Evolutionary conservation across 2,329 filamentous ascomycete genomes (phyloP), one percentile per base, ranked within the genome.

Genomic region (Venturiaceae sp.): DNA sequence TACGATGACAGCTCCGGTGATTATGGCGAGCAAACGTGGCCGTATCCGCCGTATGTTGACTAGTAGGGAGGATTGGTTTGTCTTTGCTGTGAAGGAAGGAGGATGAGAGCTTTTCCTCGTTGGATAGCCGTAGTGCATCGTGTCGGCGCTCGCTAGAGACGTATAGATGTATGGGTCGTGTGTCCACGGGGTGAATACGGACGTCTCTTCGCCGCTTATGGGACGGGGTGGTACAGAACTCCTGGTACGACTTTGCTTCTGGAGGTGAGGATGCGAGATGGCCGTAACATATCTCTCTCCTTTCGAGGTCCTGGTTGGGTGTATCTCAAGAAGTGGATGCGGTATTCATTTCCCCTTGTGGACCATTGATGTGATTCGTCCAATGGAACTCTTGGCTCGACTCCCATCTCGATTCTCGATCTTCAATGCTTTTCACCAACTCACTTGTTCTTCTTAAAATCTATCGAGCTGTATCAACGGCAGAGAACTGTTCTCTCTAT

Each of bases 71-170:
- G 81, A 71, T 64, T 78, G 74, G 67, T 83, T 75, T 63, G 81
- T 79, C 67, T 84, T 80, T 53, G 82, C 78, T 63, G 80, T 79
- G 74, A 89, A 92, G 32, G 86, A 85, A 64, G 85, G 83, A 64
- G 87, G 83, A 68, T 87, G 84, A 64, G 88, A 92, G 68, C 82
- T 84, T 75, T 92, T 95, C 72, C 91, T 87, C 67, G 90, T 83
- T 58, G 91, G 91, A 66, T 95, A 85, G 63, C 92, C 90, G 79
- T 92, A 91, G 72, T 96, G 92, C 90, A 96, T 76, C 60, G 63
- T 94, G 65, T 50, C 19, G 21, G 21, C 16, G 6, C 23, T 30
- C 44, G 44, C 26, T 30, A 3, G 5, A 30, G 26, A 26, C 23
- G 44, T 30, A n/a, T 8, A 26, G 26, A 30, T 23, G 13, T 28